Evolutionary conservation across 2,329 filamentous ascomycete genomes (phyloP), one percentile per base, ranked within the genome.

Genomic region (Aspergillus quadrilineatus): DNA sequence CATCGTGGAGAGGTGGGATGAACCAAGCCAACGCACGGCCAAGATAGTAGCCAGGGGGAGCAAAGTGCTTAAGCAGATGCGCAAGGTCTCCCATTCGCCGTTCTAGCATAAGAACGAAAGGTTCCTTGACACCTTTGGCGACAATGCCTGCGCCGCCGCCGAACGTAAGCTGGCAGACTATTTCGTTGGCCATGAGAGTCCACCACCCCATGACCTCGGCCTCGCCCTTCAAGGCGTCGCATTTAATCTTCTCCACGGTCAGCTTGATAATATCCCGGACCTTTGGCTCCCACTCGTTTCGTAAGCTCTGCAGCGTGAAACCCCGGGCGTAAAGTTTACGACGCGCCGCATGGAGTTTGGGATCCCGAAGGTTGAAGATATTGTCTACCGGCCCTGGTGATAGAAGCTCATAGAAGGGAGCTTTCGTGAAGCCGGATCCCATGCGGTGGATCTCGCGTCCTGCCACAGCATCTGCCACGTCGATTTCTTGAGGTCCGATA

Each of bases 401-500:
- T 15, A 45, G 15, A 26, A 44, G 29, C 14, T 28, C 30, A 29
- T 52, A 45, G 22, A 44, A 52, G 10, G 39, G 39, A 14, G 41
- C 39, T 28, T 52, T 52, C 5, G 29, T 44, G 30, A 52, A 52
- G 2, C 50, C 50, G 4, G 39, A 44, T 44, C 39, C 49, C 39
- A 52, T 52, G n/a, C 49, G 49, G 28, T 52, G 49, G 7, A 52
- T 52, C 29, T 52, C 39, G 4, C 49, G 26, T 12, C 37, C 37
- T 7, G 17, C 28, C 3, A 17, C 49, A 6, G 39, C 29, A 4
- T 52, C 49, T 34, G 39, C 37, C 6, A 52, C 39, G 15, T 52
- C 49, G 17, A 69, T 57, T 36, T 69, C 64, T 26, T 59, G 42
- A 6, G 68, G 66, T 9, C 53, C 49, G 29, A 69, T 50, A 4